A percentile compares a stretch with the other conserved stretches of the same genome.
phyloP scores from a whole-genome alignment of 306 rosid species.

The Pyrus communis region DNA sequence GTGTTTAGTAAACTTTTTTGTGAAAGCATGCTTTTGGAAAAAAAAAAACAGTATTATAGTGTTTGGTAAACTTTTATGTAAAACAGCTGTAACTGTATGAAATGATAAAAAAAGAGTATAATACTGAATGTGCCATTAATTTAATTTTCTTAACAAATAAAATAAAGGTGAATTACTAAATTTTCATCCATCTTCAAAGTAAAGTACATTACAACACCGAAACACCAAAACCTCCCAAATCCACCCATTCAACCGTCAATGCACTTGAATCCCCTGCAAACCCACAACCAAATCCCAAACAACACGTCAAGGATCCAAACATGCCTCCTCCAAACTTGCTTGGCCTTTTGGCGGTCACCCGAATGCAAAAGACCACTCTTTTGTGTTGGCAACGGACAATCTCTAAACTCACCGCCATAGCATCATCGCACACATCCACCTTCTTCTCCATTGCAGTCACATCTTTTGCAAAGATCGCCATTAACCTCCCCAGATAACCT shows the following conservation, averaged over 20 bases:
- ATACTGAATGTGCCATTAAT: too few relatives aligned
- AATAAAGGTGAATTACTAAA: too few relatives aligned
- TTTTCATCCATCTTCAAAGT: neutral
- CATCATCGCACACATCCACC: conserved; percentile 32
- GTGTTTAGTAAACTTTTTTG: too few relatives aligned
- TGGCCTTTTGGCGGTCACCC: conserved; percentile 59
- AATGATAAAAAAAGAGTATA: too few relatives aligned
- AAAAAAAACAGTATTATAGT: too few relatives aligned
- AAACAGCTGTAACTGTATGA: too few relatives aligned
- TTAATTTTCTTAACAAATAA: too few relatives aligned
- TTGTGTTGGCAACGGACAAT: conserved; percentile 18
- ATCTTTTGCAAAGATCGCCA: conserved; percentile 31
- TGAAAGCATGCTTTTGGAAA: too few relatives aligned
- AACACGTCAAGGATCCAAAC: conserved; percentile 77
- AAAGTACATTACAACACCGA: neutral
- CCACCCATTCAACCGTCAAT: conserved; percentile 37
- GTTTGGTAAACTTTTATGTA: too few relatives aligned
- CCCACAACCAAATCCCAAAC: conserved; percentile 87
- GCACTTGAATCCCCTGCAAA: conserved; percentile 91
- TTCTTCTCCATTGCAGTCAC: conserved; percentile 25
- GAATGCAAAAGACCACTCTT: conserved; percentile 18
- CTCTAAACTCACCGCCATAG: conserved; percentile 18
- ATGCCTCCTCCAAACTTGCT: conserved; percentile 84
- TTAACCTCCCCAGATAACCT: conserved; percentile 31
- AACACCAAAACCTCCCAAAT: neutral